phyloP scores from a whole-genome alignment of 495 filamentous ascomycete genomes.

The Aspergillus panamensis region DNA sequence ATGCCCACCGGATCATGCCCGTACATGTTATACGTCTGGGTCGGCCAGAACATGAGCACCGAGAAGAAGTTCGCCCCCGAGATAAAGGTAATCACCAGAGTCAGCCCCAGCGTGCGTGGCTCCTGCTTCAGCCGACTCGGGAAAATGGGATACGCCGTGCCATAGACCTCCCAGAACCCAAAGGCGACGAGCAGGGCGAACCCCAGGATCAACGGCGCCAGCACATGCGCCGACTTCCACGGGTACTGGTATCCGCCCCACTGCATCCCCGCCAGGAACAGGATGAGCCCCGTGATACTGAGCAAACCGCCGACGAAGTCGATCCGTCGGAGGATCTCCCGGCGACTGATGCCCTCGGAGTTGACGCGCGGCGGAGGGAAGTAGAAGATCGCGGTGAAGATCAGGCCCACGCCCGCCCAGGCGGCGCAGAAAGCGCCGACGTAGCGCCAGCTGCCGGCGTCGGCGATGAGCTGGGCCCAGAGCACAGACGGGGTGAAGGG shows the following conservation, averaged over 20 bases:
- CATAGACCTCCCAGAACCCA: conserved; percentile 57
- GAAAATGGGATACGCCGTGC: conserved; percentile 63
- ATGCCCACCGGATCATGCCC: conserved; percentile 64
- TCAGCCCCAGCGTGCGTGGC: conserved; percentile 59
- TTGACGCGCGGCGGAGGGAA: conserved; percentile 60
- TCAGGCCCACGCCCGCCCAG: conserved; percentile 60
- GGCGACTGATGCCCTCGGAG: conserved; percentile 43
- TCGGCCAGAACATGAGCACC: conserved; percentile 70
- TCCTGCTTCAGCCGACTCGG: conserved; percentile 59
- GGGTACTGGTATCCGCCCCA: conserved; percentile 68
- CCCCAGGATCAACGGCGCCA: conserved; percentile 58
- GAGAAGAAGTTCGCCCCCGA: conserved; percentile 74
- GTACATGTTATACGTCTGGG: conserved; percentile 70
- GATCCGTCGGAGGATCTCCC: conserved; percentile 52
- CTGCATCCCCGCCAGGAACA: conserved; percentile 64
- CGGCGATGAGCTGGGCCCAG: conserved; percentile 66
- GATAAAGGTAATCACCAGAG: conserved; percentile 69
- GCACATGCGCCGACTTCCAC: conserved; percentile 56
- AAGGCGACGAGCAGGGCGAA: conserved; percentile 53
- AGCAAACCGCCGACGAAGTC: conserved; percentile 68
- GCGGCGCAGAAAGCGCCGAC: conserved; percentile 57
- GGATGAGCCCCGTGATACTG: conserved; percentile 59
- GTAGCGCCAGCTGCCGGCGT: conserved; percentile 58
- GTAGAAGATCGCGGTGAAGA: conserved; percentile 63
- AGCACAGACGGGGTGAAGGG: conserved; percentile 67